A percentile compares a stretch with the other conserved stretches of the same genome.
Conservation (phyloP, 2,329 filamentous ascomycete species). For the Shiraia bambusicola region DNA sequence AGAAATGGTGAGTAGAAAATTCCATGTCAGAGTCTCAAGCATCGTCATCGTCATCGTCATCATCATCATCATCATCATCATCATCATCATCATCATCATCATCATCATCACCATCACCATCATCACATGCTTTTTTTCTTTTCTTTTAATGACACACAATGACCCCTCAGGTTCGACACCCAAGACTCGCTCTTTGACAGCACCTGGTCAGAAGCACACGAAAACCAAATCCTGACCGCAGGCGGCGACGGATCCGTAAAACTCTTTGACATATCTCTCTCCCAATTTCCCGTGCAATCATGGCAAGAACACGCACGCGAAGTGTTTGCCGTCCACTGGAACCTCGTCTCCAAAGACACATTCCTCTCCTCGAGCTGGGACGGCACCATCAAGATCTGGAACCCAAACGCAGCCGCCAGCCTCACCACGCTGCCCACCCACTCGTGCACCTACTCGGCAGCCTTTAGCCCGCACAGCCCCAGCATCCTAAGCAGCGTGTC, state of each 20-base stretch:
- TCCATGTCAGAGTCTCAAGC: background rate
- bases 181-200: conserved; percentile 96
- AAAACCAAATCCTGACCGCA: conserved; percentile 87
- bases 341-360: conserved; percentile 82
- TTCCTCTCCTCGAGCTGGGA: conserved; percentile 96
- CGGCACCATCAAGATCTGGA: conserved; percentile 94
- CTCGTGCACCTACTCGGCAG: conserved; percentile 89
- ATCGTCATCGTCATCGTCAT: too few relatives aligned
- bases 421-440: conserved; percentile 86
- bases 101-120: too few relatives aligned
- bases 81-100: too few relatives aligned
- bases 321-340: conserved; percentile 92
- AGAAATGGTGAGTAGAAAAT: conserved; percentile 66
- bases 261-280: conserved; percentile 81
- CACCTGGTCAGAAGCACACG: conserved; percentile 93
- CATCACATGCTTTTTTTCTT: conserved; percentile 13
- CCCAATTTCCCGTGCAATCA: conserved; percentile 83
- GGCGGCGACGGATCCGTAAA: conserved; percentile 94
- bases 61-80: too few relatives aligned
- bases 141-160: too few relatives aligned
- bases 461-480: conserved; percentile 86
- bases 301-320: conserved; percentile 94
- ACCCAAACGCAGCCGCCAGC: conserved; percentile 71
- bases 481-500: conserved; percentile 83
- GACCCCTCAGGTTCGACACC: conserved; percentile 77